phyloP scores from a whole-genome alignment of 306 rosid species.

The Lathyrus sativus region DNA sequence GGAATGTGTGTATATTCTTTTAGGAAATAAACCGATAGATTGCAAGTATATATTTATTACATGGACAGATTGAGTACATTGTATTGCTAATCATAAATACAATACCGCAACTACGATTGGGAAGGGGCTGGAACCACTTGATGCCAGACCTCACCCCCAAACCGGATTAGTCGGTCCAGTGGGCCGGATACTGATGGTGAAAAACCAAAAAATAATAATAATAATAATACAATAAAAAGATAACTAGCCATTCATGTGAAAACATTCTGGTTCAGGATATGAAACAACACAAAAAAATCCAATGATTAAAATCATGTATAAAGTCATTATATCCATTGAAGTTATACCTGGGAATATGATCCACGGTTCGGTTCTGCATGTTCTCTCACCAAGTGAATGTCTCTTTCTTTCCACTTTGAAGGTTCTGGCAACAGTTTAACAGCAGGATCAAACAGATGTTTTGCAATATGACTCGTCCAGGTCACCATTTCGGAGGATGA shows the following conservation, averaged over 20 bases:
- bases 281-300: constrained; percentile 17
- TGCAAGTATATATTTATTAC: constrained; percentile 22
- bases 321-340: constrained; percentile 23
- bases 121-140: too few species aligned
- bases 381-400: constrained; percentile 44
- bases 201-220: too few species aligned
- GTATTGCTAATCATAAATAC: constrained; percentile 16
- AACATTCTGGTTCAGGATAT: constrained; percentile 18
- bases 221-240: not conserved
- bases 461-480: constrained; percentile 65
- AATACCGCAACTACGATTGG: too few species aligned
- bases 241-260: constrained; percentile 28
- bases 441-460: constrained; percentile 53
- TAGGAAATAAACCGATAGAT: constrained; percentile 31
- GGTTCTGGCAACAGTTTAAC: constrained; percentile 52
- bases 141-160: too few species aligned
- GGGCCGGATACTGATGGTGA: too few species aligned
- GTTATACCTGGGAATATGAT: constrained; percentile 62
- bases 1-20: constrained; percentile 21
- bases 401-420: constrained; percentile 67
- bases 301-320: not conserved
- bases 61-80: not conserved
- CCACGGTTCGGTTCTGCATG: constrained; percentile 45
- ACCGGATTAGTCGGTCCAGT: too few species aligned
- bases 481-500: constrained; percentile 60